phyloP scores from a whole-genome alignment of 1,284 basidiomycete genomes.

The Pholiota adiposa region DNA sequence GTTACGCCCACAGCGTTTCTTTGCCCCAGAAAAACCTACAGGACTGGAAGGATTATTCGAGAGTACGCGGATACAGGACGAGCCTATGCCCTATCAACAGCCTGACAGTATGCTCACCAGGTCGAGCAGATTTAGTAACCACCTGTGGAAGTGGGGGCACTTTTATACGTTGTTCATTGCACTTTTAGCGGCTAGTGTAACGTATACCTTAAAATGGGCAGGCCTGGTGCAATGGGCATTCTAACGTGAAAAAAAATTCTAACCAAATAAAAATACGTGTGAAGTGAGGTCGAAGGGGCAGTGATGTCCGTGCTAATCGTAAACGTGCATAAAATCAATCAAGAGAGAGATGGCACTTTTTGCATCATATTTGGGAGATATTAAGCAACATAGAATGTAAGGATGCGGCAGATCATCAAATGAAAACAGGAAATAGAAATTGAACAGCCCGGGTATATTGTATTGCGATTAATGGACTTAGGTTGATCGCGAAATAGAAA shows the following conservation, averaged over 20 bases:
- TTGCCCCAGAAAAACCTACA: constrained; percentile 76
- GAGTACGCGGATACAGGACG: constrained; percentile 60
- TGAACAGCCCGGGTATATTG: constrained; percentile 24
- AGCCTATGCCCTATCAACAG: constrained; percentile 25
- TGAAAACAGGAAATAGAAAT: neutral
- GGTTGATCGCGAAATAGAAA: constrained; percentile 6
- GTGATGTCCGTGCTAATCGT: neutral
- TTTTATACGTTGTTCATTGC: constrained; percentile 38
- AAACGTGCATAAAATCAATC: neutral
- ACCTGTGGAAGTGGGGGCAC: constrained; percentile 40
- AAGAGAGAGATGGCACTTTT: neutral
- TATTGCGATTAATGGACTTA: constrained; percentile 15
- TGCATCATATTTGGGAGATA: neutral
- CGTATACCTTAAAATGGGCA: constrained; percentile 18
- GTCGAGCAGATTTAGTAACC: constrained; percentile 11
- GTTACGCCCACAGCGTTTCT: constrained; percentile 73
- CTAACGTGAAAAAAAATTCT: constrained; percentile 12
- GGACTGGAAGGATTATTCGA: constrained; percentile 78
- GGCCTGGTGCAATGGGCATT: constrained; percentile 12
- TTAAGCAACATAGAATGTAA: neutral
- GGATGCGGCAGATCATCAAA: neutral
- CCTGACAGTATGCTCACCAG: neutral
- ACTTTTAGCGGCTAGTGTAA: constrained; percentile 30
- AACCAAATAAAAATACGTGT: constrained; percentile 8
- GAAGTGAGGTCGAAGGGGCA: constrained; percentile 8